Evolutionary conservation across 345 rosid species (phyloP).

Genomic region (Gossypium anomalum): DNA sequence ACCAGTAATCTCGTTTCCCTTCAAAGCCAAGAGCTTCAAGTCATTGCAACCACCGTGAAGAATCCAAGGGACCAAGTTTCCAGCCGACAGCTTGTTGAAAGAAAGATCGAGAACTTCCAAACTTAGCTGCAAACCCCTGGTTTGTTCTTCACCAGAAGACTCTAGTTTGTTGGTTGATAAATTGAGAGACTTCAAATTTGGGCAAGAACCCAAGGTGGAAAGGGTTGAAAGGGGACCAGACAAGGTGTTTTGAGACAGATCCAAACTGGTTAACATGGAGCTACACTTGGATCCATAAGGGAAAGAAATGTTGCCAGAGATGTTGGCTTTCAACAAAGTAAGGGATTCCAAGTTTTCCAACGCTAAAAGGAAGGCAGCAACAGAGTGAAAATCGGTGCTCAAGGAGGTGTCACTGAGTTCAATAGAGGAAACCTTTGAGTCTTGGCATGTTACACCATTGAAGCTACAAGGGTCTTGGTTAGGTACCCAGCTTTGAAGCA

Average conservation of each 20-base stretch:
- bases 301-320: constrained; percentile 58
- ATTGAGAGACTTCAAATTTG: constrained; percentile 46
- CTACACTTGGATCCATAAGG: constrained; percentile 66
- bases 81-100: constrained; percentile 46
- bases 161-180: constrained; percentile 56
- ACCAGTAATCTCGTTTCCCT: constrained; percentile 65
- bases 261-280: constrained; percentile 47
- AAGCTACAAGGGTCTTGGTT: constrained; percentile 63
- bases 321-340: constrained; percentile 38
- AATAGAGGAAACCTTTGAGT: constrained; percentile 50
- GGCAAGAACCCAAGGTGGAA: constrained; percentile 47
- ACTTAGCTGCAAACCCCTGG: constrained; percentile 45
- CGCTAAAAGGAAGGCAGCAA: constrained; percentile 49
- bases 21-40: constrained; percentile 42
- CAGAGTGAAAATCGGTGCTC: constrained; percentile 50
- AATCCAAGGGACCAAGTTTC: constrained; percentile 49
- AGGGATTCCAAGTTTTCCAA: constrained; percentile 55
- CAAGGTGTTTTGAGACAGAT: constrained; percentile 69
- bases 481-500: constrained; percentile 56
- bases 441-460: constrained; percentile 60
- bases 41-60: constrained; percentile 55
- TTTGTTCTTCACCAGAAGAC: constrained; percentile 32
- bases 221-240: constrained; percentile 58
- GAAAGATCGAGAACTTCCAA: constrained; percentile 80
- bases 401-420: constrained; percentile 41